phyloP scores from a whole-genome alignment of 1,284 basidiomycete species.

The Athelia sp. region DNA sequence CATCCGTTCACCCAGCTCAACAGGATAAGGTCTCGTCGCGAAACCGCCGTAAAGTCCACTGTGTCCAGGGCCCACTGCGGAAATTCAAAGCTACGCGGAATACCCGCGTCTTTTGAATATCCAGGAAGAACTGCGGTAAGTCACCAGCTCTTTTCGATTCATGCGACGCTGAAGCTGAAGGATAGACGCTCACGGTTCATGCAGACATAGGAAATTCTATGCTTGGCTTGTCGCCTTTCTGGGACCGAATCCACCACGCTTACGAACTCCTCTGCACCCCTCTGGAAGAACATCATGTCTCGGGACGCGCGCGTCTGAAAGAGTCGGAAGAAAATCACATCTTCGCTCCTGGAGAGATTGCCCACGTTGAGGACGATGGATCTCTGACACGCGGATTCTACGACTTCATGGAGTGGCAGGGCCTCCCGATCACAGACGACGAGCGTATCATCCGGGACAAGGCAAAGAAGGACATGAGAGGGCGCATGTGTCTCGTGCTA shows the following conservation, averaged over 20 bases:
- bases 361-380: not conserved
- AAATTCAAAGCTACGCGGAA: no score
- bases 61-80: no score
- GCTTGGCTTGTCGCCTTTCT: not conserved
- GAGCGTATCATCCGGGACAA: not conserved
- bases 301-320: no score
- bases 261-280: not conserved
- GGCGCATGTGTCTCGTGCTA: not conserved
- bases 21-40: no score
- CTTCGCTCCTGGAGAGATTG: not conserved
- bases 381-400: not conserved
- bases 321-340: not conserved
- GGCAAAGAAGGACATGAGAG: not conserved
- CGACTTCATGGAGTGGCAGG: not conserved
- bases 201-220: not conserved
- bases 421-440: not conserved
- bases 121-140: no score
- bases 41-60: no score
- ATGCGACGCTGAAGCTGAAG: not conserved
- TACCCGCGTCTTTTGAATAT: no score
- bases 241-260: not conserved
- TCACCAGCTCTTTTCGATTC: no score
- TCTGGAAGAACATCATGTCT: no score
- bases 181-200: not conserved
- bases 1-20: no score